Evolutionary conservation across 2,329 filamentous ascomycete species (phyloP), one percentile per base, ranked within the genome.

Genomic region (Fusarium sublunatum): DNA sequence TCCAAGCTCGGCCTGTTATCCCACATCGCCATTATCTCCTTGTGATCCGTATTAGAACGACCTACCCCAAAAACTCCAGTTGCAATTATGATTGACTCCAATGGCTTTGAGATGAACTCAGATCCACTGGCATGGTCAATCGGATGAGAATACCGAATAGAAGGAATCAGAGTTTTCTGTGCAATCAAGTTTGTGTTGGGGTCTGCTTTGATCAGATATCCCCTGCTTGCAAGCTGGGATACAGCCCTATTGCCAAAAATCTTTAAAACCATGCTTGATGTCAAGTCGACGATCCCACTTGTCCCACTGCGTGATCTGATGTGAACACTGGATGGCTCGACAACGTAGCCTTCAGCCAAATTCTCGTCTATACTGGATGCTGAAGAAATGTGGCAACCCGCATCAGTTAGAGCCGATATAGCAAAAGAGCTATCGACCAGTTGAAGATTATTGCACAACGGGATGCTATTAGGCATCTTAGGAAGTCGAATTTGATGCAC

Each of bases 401-500:
- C 4, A 3, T 19, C 31, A 5, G n/a, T 61, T 10, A 25, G 43
- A 6, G 8, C 15, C 6, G 35, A 15, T 32, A 61, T 44, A 4
- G 56, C 63, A 22, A 67, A 67, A 3, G 49, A 47, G 2, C 42
- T 52, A 10, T 6, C 63, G 60, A 15, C 53, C 43, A 52, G 26
- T 10, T 67, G 53, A 3, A 64, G 35, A 1, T 34, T 36, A 3
- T 67, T 50, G 1, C 51, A 35, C 6, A 50, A 56, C 1, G 40
- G 32, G 12, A 47, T 5, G 1, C 6, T 24, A 7, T 38, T 26
- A 4, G 11, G 26, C 2, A 6, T 2, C 2, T 24, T 15, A 1
- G 29, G 32, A 9, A 24, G 29, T 2, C 28, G 38, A 6, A 67
- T 46, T 0, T 55, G 57, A 41, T 75, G 74, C 0, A 74, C 22